Base-by-base conservation (phyloP, 2,329 filamentous ascomycete species). In the Trichoderma koningiopsis region DNA sequence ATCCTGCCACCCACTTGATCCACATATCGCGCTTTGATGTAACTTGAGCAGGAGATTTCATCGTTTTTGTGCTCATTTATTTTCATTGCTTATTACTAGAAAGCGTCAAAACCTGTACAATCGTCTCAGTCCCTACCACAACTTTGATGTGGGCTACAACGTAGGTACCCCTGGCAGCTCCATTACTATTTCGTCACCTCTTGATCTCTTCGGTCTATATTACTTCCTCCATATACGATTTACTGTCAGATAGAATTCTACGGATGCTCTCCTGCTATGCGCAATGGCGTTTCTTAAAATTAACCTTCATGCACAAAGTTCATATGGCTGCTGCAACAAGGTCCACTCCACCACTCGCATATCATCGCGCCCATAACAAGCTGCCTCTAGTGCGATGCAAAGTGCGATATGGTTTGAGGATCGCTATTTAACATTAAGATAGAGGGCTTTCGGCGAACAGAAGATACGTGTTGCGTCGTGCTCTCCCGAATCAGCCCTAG, bases 291-390 rank as follows among this genome's bases (percentile, higher is more conserved):
- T 53, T 33, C 16, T 22, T 64, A 29, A 49, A 29, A 61, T 31
- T 27, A 62, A 62, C 29, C 43, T 62, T 43, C 31, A 62, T 62
- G 60, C 40, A 49, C 33, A 31, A 55, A 8, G 27, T 27, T 24
- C 47, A 49, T 49, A 3, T 49, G 40, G 19, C 35, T 56, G 52
- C 62, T 35, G 40, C 40, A 43, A 43, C 35, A 22, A 57, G 52
- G 52, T 47, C 62, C 62, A 65, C 62, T 57, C 62, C 52, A 22
- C 52, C 62, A 43, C 55, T 13, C 24, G n/a, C 10, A 43, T 24
- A 64, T 24, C 61, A 56, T 56, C 49, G 33, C 61, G 40, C 61
- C 61, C 43, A 64, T 55, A 22, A 31, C 49, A 43, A 19, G 52
- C 24, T 27, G 27, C 27, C 27, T 27, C 27, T 29, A 37, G 49